Percentiles rank a stretch among this genome's conserved stretches.
Conservation (phyloP, 768 basidiomycete species). For the Boletus reticuloceps region DNA sequence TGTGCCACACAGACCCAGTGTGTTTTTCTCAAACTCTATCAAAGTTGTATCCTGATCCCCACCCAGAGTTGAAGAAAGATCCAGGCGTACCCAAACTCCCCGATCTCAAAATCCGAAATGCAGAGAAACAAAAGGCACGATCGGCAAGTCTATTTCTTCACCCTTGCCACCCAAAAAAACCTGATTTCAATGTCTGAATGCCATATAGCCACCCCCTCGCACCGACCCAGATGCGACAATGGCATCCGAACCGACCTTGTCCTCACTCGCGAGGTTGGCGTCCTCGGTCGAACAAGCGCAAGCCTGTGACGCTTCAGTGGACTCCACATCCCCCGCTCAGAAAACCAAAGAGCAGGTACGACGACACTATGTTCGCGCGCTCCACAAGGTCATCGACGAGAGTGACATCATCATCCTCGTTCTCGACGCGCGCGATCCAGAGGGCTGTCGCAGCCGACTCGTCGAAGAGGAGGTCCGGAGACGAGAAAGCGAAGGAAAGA, state of each 20-base stretch:
- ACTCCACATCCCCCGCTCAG: constrained; percentile 27
- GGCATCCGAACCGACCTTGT: constrained; percentile 71
- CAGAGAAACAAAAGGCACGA: constrained; percentile 45
- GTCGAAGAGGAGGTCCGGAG: constrained; percentile 93
- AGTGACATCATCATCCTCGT: constrained; percentile 89
- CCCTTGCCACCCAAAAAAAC: not conserved
- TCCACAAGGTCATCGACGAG: constrained; percentile 92
- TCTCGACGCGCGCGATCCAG: constrained; percentile 92
- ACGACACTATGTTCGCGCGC: constrained; percentile 69
- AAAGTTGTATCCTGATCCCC: constrained; percentile 5
- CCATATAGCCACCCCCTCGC: constrained; percentile 24
- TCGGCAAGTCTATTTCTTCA: constrained; percentile 31
- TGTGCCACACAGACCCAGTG: constrained; percentile 28
- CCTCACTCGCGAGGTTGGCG: constrained; percentile 55
- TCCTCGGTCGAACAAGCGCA: constrained; percentile 25
- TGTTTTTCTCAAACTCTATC: not conserved
- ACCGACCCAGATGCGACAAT: constrained; percentile 56
- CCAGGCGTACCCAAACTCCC: constrained; percentile 85
- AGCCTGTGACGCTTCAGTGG: constrained; percentile 26
- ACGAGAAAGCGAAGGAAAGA: constrained; percentile 86
- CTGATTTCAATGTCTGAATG: not conserved
- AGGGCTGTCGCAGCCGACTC: constrained; percentile 86
- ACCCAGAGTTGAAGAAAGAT: constrained; percentile 79
- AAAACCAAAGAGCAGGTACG: constrained; percentile 72
- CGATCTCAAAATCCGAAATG: constrained; percentile 60